These are phyloP conservation scores for Trametes cubensis DNA, from an alignment of 768 basidiomycete genomes.

Conservation along the genomic window DNA sequence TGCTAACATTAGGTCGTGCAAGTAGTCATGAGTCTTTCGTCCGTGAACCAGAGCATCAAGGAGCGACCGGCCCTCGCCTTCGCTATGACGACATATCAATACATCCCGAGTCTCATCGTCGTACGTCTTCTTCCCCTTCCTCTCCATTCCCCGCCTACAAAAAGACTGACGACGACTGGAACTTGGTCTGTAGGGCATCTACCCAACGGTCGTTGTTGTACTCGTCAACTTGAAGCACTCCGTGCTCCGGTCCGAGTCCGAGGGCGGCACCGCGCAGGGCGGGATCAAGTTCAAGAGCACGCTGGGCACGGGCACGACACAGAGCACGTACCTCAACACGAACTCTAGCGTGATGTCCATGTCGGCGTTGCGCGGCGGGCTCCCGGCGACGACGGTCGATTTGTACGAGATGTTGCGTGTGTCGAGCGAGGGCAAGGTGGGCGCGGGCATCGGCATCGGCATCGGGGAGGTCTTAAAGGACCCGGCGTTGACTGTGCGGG, in stretches of 20 bases:
- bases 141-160: too few relatives aligned
- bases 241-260: background rate
- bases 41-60: constrained; percentile 15
- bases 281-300: constrained; percentile 1
- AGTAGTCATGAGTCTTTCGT: constrained; percentile 5
- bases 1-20: background rate
- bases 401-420: constrained; percentile 8
- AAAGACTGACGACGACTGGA: too few relatives aligned
- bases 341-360: background rate
- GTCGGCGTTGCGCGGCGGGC: background rate
- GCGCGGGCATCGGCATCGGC: too few relatives aligned
- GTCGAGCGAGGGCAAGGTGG: background rate
- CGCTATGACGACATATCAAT: constrained; percentile 22
- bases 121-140: constrained; percentile 11
- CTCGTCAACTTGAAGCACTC: constrained; percentile 23
- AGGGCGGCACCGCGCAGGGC: background rate
- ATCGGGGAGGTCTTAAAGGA: too few relatives aligned
- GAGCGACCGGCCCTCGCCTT: constrained; percentile 15
- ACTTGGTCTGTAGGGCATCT: constrained; percentile 22
- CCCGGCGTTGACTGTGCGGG: too few relatives aligned
- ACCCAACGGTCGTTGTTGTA: constrained; percentile 30
- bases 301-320: background rate
- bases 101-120: constrained; percentile 27
- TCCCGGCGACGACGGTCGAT: background rate
- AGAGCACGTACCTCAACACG: background rate